Base-by-base conservation (phyloP, 169 alveolate genomes). In the Amoebophrya sp. region DNA sequence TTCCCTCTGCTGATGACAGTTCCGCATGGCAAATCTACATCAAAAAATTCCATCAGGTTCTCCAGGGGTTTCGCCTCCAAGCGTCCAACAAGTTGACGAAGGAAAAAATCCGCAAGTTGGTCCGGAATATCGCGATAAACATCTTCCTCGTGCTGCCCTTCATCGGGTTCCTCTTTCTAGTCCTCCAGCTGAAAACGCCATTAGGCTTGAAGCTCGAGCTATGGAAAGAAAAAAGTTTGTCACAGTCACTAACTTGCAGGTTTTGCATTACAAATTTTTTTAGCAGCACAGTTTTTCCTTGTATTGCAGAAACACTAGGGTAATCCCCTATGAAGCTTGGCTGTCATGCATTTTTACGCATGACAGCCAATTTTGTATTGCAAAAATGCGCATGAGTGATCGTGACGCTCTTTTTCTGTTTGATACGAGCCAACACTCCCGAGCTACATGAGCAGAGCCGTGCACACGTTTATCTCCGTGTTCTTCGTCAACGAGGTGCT, bases 401-500 rank as follows among this genome's bases (percentile, higher is more conserved):
- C n/a, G n/a, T n/a, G n/a, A n/a, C n/a, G n/a, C n/a, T n/a, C n/a
- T n/a, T n/a, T n/a, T n/a, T n/a, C n/a, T n/a, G n/a, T n/a, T n/a
- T n/a, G n/a, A n/a, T n/a, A n/a, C n/a, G n/a, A n/a, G n/a, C n/a
- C n/a, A n/a, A n/a, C n/a, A n/a, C 83, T 66, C 83, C 83, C 83
- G 83, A 25, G 39, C 29, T 66, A 66, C 83, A 66, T 66, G 83
- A 25, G 10, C 32, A 66, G 83, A n/a, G 32, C 83, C 10, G 1
- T 66, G 32, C 83, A 66, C 83, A 66, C 83, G 83, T 2, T 25
- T 3, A n/a, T n/a, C 0, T 0, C 32, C 83, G 32, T 66, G 35
- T 66, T 66, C 83, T 2, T 66, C 38, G 77, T 89, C 23, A 89
- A 89, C 91, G 91, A 89, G 77, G 18, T 35, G 77, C 14, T 89